Conservation (phyloP, 129 eudicot species). For the Sambucus nigra region DNA sequence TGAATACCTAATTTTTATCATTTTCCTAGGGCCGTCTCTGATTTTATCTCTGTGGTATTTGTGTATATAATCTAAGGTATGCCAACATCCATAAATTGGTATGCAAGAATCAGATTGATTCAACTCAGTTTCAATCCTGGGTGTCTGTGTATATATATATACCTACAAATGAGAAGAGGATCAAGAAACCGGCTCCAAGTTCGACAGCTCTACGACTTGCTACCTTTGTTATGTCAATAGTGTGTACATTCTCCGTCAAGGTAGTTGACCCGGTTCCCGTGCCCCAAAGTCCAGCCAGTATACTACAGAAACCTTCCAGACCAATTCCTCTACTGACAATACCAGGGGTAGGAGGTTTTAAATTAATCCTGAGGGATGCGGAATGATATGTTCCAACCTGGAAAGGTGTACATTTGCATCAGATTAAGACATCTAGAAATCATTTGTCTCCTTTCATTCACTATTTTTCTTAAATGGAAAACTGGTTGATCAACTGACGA, state of each 20-base stretch:
- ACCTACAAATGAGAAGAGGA: slow-evolving; percentile 84
- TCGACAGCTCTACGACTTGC: slow-evolving; percentile 69
- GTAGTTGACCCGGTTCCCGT: slow-evolving; percentile 91
- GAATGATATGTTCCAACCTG: slow-evolving; percentile 90
- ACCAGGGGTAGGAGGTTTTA: slow-evolving; percentile 79
- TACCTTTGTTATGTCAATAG: slow-evolving; percentile 58
- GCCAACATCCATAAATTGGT: no score
- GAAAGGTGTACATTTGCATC: slow-evolving; percentile 7
- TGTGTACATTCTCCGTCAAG: slow-evolving; percentile 76
- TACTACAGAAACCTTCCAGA: slow-evolving; percentile 92
- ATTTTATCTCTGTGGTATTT: no score
- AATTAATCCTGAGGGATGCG: slow-evolving; percentile 41
- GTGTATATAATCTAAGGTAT: no score
- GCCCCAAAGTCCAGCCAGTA: slow-evolving; percentile 95
- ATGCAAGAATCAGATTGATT: no score
- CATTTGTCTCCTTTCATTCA: no score
- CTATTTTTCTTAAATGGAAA: no score
- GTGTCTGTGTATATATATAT: slow-evolving; percentile 4
- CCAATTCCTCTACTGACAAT: slow-evolving; percentile 93
- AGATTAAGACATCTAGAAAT: no score
- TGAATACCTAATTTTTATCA: no score
- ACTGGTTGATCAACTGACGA: no score
- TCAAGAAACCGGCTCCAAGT: slow-evolving; percentile 70
- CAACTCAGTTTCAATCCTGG: no score
- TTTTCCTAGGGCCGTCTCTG: no score